A percentile compares a stretch with the other conserved stretches of the same genome.
phyloP scores from a whole-genome alignment of 352 stramenopile species.

The Pythium sukuiense region DNA sequence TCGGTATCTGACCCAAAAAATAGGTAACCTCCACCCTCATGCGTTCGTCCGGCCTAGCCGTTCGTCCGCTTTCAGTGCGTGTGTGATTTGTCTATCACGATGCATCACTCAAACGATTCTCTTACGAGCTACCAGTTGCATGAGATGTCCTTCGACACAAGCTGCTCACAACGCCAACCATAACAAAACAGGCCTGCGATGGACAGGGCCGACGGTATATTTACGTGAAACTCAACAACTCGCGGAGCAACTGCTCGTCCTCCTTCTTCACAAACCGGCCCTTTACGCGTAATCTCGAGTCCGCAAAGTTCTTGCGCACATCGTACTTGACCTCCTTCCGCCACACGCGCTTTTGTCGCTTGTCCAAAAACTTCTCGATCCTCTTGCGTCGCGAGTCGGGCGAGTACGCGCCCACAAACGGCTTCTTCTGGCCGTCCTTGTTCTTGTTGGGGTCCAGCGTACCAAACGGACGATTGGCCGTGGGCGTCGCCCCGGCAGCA shows the following conservation, averaged over 20 bases:
- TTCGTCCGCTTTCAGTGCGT: no score
- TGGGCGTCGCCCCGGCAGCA: conserved; percentile 29
- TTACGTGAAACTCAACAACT: conserved; percentile 81
- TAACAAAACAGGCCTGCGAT: conserved; percentile 44
- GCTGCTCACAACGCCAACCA: no score
- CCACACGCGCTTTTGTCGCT: conserved; percentile 93
- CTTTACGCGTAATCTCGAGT: conserved; percentile 97
- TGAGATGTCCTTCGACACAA: no score
- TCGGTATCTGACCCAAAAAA: no score
- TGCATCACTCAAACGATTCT: no score
- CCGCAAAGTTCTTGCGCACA: conserved; percentile 98
- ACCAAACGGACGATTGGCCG: conserved; percentile 42
- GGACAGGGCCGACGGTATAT: conserved; percentile 3
- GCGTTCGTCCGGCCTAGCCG: no score
- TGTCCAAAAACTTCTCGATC: conserved; percentile 91
- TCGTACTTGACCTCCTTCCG: conserved; percentile 99
- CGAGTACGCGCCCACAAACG: conserved; percentile 92
- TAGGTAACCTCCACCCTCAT: no score
- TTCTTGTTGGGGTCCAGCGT: conserved; percentile 42
- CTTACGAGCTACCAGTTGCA: no score
- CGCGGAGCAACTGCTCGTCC: conserved; percentile 91
- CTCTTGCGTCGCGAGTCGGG: conserved; percentile 81
- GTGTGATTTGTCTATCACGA: no score
- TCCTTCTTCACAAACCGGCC: conserved; percentile 99
- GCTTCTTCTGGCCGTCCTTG: conserved; percentile 68